A percentile compares a stretch with the other conserved stretches of the same genome.
phyloP scores from a whole-genome alignment of 176 grass and related monocot species.

The Poa annua region DNA sequence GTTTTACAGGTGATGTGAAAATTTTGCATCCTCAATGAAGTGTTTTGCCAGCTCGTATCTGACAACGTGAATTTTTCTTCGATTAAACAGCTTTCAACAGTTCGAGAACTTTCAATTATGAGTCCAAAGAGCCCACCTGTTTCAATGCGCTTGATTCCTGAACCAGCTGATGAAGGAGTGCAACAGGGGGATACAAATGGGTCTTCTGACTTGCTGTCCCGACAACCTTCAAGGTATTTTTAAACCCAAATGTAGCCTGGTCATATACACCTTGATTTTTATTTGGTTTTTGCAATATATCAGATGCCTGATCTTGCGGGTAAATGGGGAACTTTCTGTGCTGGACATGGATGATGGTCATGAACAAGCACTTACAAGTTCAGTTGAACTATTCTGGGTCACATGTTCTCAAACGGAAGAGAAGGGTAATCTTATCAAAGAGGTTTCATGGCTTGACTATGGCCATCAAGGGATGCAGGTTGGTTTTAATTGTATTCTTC shows the following conservation, averaged over 20 bases:
- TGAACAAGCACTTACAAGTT: slow-evolving; percentile 87
- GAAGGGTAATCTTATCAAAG: slow-evolving; percentile 93
- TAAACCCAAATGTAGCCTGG: slow-evolving; percentile 21
- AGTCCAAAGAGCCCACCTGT: slow-evolving; percentile 90
- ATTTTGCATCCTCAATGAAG: slow-evolving; percentile 3
- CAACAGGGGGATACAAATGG: slow-evolving; percentile 46
- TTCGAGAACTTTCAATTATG: slow-evolving; percentile 98
- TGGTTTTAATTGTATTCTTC: slow-evolving; percentile 38
- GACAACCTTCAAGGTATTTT: slow-evolving; percentile 89
- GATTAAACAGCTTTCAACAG: slow-evolving; percentile 79
- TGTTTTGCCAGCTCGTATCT: slow-evolving; percentile 29
- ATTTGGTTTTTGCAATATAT: slow-evolving; percentile 49
- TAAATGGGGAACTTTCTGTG: slow-evolving; percentile 93
- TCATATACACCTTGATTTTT: slow-evolving; percentile 43
- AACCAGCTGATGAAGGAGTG: slow-evolving; percentile 53
- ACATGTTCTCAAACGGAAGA: slow-evolving; percentile 85
- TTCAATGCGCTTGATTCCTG: slow-evolving; percentile 93
- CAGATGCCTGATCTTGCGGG: slow-evolving; percentile 94
- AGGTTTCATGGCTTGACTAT: slow-evolving; percentile 99
- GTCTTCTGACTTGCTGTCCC: slow-evolving; percentile 56
- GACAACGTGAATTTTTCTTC: slow-evolving; percentile 21
- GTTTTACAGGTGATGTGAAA: slow-evolving; percentile 76
- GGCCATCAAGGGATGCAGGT: slow-evolving; percentile 99
- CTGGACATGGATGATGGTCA: slow-evolving; percentile 96
- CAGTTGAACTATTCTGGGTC: slow-evolving; percentile 96